Evolutionary conservation across 2,329 filamentous ascomycete genomes (phyloP).

Genomic region (Diaporthe ampelina): DNA sequence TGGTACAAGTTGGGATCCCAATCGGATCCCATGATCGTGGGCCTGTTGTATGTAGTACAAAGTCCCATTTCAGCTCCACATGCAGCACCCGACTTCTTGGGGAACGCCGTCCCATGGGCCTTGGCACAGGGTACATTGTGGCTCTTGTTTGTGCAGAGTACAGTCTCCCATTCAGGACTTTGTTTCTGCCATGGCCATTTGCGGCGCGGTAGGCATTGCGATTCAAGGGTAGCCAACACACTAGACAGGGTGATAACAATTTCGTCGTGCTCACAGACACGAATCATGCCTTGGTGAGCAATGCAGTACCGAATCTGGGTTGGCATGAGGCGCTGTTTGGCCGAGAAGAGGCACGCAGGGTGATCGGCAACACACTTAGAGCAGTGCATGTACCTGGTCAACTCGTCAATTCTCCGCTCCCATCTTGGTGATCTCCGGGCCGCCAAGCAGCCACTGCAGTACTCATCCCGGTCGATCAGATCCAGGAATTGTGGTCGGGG

Average conservation of each 20-base stretch:
- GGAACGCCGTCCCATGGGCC: not conserved
- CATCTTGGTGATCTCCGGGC: slow-evolving; percentile 1
- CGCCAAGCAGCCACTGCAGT: not conserved
- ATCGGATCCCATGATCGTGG: not conserved
- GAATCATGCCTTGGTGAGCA: slow-evolving; percentile 5
- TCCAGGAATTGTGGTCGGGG: not conserved
- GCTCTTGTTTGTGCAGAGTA: not conserved
- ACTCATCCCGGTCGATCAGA: not conserved
- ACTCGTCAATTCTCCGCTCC: not conserved
- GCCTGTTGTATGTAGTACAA: not conserved
- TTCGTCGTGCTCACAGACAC: not conserved
- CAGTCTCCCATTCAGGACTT: fast-evolving
- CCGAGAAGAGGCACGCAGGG: slow-evolving; percentile 30
- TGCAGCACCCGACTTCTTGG: no score
- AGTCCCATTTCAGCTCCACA: not conserved
- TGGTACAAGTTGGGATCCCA: not conserved
- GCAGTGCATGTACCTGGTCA: slow-evolving; percentile 27
- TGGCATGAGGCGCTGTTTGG: not conserved
- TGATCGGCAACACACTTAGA: slow-evolving; percentile 12
- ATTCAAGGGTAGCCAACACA: no score
- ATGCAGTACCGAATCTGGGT: slow-evolving; percentile 13
- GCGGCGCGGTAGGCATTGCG: not conserved
- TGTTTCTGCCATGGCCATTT: not conserved
- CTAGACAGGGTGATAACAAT: not conserved
- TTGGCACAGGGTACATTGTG: not conserved